These are phyloP conservation scores for Aphanocladium album DNA, from an alignment of 2,329 filamentous ascomycete species.

Conservation along the genomic window DNA sequence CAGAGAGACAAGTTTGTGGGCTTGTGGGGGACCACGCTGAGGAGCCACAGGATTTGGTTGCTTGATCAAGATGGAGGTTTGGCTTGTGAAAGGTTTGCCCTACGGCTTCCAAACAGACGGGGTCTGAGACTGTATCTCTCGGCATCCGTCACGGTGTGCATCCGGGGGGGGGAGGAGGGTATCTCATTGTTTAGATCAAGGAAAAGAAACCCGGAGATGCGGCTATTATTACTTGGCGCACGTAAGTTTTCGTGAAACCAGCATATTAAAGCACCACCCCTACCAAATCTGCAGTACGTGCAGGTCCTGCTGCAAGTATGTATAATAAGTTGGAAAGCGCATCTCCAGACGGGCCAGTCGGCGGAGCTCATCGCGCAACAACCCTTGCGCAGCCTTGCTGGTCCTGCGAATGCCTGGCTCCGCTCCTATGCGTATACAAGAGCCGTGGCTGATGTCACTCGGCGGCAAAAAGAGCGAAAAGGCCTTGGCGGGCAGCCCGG, in stretches of 20 bases:
- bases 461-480: conserved; percentile 1
- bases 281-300: no score
- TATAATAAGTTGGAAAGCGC: background rate
- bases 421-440: background rate
- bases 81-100: background rate
- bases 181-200: no score
- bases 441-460: conserved; percentile 11
- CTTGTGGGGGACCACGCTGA: background rate
- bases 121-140: background rate
- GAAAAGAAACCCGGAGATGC: no score
- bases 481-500: conserved; percentile 7
- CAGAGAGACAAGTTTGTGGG: background rate
- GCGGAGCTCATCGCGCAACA: background rate
- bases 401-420: background rate
- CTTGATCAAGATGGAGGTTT: background rate
- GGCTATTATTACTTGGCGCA: background rate
- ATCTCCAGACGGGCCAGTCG: background rate
- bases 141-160: background rate
- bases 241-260: background rate
- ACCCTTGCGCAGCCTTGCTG: no score
- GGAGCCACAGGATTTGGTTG: background rate
- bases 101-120: background rate
- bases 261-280: background rate
- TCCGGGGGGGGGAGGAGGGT: no score
- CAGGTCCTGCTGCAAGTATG: background rate